phyloP scores from a whole-genome alignment of 495 filamentous ascomycete genomes.

The Cercophora newfieldiana region DNA sequence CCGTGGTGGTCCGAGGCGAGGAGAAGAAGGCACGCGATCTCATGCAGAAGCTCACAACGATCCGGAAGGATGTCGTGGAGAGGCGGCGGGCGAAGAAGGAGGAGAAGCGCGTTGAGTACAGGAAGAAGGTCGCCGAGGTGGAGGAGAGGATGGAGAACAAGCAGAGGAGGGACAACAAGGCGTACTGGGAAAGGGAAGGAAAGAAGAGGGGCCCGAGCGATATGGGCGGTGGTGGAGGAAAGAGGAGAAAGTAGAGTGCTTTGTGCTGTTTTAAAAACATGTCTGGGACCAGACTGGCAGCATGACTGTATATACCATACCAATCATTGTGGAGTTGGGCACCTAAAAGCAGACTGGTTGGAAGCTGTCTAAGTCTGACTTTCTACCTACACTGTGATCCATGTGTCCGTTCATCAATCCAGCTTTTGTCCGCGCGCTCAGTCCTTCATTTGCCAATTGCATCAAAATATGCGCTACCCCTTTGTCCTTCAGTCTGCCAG shows the following conservation, averaged over 20 bases:
- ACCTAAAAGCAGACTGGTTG: not conserved
- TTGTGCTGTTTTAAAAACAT: not conserved
- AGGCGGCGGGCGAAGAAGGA: slow-evolving; percentile 83
- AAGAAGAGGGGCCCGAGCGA: slow-evolving; percentile 76
- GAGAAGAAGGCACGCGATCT: slow-evolving; percentile 86
- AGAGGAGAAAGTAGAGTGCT: slow-evolving; percentile 55
- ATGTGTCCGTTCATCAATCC: no score
- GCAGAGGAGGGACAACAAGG: slow-evolving; percentile 87
- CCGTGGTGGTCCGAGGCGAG: slow-evolving; percentile 74
- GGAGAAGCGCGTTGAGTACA: slow-evolving; percentile 73
- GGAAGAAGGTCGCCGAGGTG: slow-evolving; percentile 75
- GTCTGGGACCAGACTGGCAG: not conserved
- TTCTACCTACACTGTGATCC: no score
- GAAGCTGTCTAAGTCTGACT: no score
- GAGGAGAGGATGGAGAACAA: slow-evolving; percentile 77
- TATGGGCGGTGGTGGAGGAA: slow-evolving; percentile 66
- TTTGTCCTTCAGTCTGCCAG: not conserved
- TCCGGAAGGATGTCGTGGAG: slow-evolving; percentile 85
- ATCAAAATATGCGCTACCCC: no score
- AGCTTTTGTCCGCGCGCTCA: no score
- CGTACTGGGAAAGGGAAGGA: slow-evolving; percentile 93
- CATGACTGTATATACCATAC: not conserved
- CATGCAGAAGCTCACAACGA: slow-evolving; percentile 88
- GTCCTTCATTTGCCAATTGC: no score
- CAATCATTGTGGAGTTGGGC: not conserved